Conservation (phyloP, 495 filamentous ascomycete genomes). For the Parmelia sp. region DNA sequence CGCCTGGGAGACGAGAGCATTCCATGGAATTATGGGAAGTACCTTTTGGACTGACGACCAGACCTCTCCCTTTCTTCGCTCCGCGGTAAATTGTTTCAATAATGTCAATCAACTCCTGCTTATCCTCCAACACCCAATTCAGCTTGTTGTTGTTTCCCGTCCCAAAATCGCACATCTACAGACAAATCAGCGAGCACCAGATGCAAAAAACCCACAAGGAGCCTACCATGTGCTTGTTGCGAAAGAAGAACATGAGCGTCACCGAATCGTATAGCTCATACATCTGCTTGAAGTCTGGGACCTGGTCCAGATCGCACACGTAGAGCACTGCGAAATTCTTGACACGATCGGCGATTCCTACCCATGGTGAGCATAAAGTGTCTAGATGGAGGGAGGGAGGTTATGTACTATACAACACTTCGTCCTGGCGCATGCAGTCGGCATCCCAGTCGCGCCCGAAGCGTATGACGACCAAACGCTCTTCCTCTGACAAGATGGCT, state of each 20-base stretch:
- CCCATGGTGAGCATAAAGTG: not conserved
- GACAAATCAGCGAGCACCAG: not conserved
- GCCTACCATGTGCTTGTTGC: constrained; percentile 84
- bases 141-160: constrained; percentile 98
- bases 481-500: constrained; percentile 60
- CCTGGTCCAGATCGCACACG: constrained; percentile 92
- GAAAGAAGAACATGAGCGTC: constrained; percentile 87
- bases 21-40: no score
- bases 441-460: constrained; percentile 78
- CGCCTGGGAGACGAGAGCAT: not conserved
- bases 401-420: constrained; percentile 71
- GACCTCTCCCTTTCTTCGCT: constrained; percentile 91
- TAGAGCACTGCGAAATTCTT: constrained; percentile 94
- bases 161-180: constrained; percentile 66
- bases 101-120: constrained; percentile 98
- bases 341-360: constrained; percentile 67
- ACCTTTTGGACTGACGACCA: constrained; percentile 91
- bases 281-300: constrained; percentile 98
- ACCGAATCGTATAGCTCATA: constrained; percentile 63
- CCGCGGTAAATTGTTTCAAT: constrained; percentile 97
- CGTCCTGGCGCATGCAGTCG: constrained; percentile 86
- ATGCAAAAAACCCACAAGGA: no score
- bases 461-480: constrained; percentile 90
- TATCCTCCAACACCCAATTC: constrained; percentile 96
- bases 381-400: not conserved